Percentiles rank a stretch among this genome's conserved stretches.
phyloP scores from a whole-genome alignment of 2,329 filamentous ascomycete genomes.

The Penicillium sp. region DNA sequence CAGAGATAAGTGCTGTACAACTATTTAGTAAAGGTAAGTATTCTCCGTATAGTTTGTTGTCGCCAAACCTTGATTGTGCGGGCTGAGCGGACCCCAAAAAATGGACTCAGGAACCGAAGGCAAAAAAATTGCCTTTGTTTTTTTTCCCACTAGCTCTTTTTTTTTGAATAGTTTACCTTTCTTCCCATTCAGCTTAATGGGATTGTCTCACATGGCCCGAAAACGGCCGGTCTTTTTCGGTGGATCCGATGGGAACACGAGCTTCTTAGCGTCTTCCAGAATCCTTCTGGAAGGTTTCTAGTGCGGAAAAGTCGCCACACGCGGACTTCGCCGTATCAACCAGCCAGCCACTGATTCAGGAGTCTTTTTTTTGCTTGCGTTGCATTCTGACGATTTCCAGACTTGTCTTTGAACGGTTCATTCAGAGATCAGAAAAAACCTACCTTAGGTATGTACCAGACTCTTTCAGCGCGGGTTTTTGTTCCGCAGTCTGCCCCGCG shows the following conservation, averaged over 20 bases:
- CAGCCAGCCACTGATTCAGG: constrained; percentile 11
- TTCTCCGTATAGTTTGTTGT: not conserved
- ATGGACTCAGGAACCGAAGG: constrained; percentile 14
- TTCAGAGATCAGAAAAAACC: not conserved
- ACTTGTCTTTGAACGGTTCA: not conserved
- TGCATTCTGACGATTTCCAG: not conserved
- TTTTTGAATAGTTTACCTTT: not conserved
- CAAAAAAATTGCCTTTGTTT: not conserved
- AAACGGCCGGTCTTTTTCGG: not conserved
- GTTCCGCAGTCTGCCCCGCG: not conserved
- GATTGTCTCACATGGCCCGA: not conserved
- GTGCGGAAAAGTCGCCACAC: constrained; percentile 20
- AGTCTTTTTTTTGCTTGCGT: not conserved
- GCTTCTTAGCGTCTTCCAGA: constrained; percentile 35
- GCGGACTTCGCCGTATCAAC: constrained; percentile 12
- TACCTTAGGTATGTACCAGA: too few relatives aligned
- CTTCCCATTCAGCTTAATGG: not conserved
- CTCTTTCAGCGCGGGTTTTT: not conserved
- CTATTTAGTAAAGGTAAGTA: too few relatives aligned
- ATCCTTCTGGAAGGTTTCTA: constrained; percentile 40
- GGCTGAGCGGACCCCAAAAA: constrained; percentile 4
- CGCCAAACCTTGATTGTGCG: constrained; percentile 7
- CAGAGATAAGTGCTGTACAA: too few relatives aligned
- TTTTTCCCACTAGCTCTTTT: not conserved
- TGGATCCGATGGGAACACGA: constrained; percentile 6